phyloP scores from a whole-genome alignment of 2,329 filamentous ascomycete genomes.

The Fusarium avenaceum region DNA sequence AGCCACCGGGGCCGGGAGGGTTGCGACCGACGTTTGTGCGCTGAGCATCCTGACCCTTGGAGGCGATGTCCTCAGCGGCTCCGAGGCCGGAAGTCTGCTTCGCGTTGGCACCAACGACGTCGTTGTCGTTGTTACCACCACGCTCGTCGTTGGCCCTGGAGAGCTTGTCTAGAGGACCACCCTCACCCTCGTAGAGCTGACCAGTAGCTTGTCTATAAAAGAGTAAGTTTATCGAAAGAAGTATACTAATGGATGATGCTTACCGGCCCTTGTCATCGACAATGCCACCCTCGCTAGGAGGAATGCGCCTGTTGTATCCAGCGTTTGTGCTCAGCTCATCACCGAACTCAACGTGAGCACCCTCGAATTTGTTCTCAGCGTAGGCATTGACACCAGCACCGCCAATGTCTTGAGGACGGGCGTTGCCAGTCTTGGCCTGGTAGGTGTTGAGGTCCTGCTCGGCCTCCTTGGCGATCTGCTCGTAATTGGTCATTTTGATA shows the following conservation, averaged over 20 bases:
- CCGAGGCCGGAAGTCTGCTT: slow-evolving; percentile 44
- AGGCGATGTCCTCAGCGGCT: slow-evolving; percentile 49
- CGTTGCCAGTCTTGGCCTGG: slow-evolving; percentile 62
- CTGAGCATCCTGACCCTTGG: slow-evolving; percentile 56
- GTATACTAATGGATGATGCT: slow-evolving; percentile 15
- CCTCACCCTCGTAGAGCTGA: slow-evolving; percentile 59
- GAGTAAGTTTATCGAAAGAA: slow-evolving; percentile 25
- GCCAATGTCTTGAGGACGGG: slow-evolving; percentile 56
- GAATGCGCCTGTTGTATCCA: slow-evolving; percentile 62
- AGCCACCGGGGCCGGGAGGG: slow-evolving; percentile 54
- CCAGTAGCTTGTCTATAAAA: slow-evolving; percentile 58
- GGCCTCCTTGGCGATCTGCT: slow-evolving; percentile 60
- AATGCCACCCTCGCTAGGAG: slow-evolving; percentile 60
- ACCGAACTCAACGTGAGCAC: slow-evolving; percentile 53
- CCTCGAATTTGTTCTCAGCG: slow-evolving; percentile 59
- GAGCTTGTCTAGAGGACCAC: slow-evolving; percentile 60
- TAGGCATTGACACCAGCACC: slow-evolving; percentile 59
- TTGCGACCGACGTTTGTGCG: slow-evolving; percentile 56
- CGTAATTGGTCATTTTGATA: slow-evolving; percentile 54
- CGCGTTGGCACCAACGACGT: slow-evolving; percentile 50
- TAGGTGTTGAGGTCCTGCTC: slow-evolving; percentile 64
- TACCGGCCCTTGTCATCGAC: slow-evolving; percentile 62
- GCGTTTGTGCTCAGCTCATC: slow-evolving; percentile 61
- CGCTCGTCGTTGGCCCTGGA: slow-evolving; percentile 43
- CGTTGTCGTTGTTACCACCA: slow-evolving; percentile 56